phyloP scores from a whole-genome alignment of 495 filamentous ascomycete genomes.

The Cercophora newfieldiana region DNA sequence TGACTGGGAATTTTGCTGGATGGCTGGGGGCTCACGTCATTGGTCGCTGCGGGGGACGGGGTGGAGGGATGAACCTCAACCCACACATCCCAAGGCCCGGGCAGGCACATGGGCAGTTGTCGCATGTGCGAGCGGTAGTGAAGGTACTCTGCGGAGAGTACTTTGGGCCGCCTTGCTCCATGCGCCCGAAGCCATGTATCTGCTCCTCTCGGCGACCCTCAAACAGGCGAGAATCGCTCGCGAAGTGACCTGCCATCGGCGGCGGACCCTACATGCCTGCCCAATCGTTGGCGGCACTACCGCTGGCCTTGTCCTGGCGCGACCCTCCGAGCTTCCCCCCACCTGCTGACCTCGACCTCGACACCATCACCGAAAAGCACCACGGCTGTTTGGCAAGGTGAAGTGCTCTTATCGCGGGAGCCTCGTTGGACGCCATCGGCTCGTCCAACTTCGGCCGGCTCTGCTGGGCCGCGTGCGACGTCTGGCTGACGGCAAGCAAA shows the following conservation, averaged over 20 bases:
- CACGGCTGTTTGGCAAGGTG: not conserved
- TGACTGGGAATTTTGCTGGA: conserved; percentile 33
- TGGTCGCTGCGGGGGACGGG: conserved; percentile 33
- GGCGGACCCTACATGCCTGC: conserved; percentile 8
- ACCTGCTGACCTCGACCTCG: conserved; percentile 5
- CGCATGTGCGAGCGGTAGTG: conserved; percentile 3
- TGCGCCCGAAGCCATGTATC: conserved; percentile 5
- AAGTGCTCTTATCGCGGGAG: not conserved
- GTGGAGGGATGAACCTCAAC: conserved; percentile 16
- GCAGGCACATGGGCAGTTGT: conserved; percentile 11
- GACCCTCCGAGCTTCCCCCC: not conserved
- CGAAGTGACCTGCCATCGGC: not conserved
- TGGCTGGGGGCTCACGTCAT: conserved; percentile 47
- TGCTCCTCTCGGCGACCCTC: not conserved
- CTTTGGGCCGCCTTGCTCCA: conserved; percentile 18
- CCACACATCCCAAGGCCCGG: conserved; percentile 12
- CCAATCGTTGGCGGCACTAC: conserved; percentile 6
- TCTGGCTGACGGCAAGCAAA: not conserved
- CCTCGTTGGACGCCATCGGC: not conserved
- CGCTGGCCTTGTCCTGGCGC: conserved; percentile 17
- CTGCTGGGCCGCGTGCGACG: not conserved
- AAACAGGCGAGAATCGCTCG: not conserved
- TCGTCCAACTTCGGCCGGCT: not conserved
- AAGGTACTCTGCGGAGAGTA: conserved; percentile 3
- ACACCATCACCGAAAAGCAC: conserved; percentile 11